Base-by-base conservation (phyloP, 495 filamentous ascomycete genomes). In the Lophiotrema nucula region DNA sequence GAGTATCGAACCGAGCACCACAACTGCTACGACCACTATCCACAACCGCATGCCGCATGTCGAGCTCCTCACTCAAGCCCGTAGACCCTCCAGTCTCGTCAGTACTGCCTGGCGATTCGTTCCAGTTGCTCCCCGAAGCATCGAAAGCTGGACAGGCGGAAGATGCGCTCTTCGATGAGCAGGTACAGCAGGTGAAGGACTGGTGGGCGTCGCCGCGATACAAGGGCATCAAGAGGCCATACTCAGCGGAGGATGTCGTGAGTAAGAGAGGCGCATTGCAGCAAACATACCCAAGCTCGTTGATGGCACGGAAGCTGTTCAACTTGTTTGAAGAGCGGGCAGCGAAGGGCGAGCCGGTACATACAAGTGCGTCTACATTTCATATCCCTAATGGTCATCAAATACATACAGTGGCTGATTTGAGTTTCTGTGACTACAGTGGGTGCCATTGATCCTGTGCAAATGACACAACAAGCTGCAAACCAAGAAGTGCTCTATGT, bases 391-490 rank as follows among this genome's bases (percentile, higher is more conserved):
- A 24, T 50, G 46, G 23, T 10, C 25, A 53, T 8, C 8, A 8
- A 35, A 35, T 35, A 35, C 15, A 54, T 46, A 38, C 50, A 65
- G 39, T 27, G 25, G 41, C 60, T 66, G 56, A 60, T 66, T n/a
- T 38, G 31, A 31, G 19, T 13, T 60, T 43, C 41, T 63, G 31
- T 27, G 12, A 47, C 19, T 27, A 44, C 46, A 92, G 88, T 98
- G 87, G 93, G 93, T 56, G 95, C 92, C 53, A 96, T 98, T 74
- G 93, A 98, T 68, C 93, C 93, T 15, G 83, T 97, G 8, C 93
- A 98, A 74, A 97, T 98, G 93, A 97, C 95, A 25, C 93, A 98
- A 73, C 95, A 97, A 76, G 95, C 93, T 22, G 82, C 87, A 1
- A 87, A 97, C 72, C 93, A 97, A 70, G 95, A 98, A 72, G 87